Evolutionary conservation across 306 rosid species (phyloP), one percentile per base, ranked within the genome.

Genomic region (Vicia faba): DNA sequence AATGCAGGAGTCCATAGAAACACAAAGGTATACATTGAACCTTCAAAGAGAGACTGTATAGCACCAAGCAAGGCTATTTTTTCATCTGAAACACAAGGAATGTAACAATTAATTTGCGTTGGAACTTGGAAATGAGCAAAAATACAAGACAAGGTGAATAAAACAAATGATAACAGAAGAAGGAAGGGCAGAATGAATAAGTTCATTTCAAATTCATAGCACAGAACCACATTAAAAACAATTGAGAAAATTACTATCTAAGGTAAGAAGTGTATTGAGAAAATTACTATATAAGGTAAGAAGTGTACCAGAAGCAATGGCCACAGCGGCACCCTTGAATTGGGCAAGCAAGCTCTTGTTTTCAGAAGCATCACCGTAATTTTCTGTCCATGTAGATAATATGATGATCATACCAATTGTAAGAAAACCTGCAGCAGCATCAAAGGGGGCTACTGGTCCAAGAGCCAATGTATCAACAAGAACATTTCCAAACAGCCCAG

Each of bases 401-500:
- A 90, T 91, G 73, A 95, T 6, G 61, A 86, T 86, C 99, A 90
- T 88, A 62, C 99, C 97, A 76, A 91, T 81, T 43, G 95, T 96
- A 67, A 90, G 90, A 79, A 95, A 90, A 84, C 97, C 91, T 6
- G 96, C 83, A 77, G 99, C 99, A 62, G 96, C 99, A 72, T 95
- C 99, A 77, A 95, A 90, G 75, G 99, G 99, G 29, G 99, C 88
- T 68, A 95, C 97, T 8, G 97, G 97, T 75, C 99, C 97, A 57
- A 88, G 90, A 78, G 82, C 75, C 78, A 95, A 69, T 14, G 89
- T 71, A 81, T 88, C 88, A 39, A 91, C 99, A 66, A 95, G 89
- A 56, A 95, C 81, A 78, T 95, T 95, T 66, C 97, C 97, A 80
- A 95, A 82, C 74, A 95, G 78, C 19, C 97, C 99, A 78, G 97